Evolutionary conservation across 768 basidiomycete genomes (phyloP), one percentile per base, ranked within the genome.

Genomic region (Leccinum truebloodii): DNA sequence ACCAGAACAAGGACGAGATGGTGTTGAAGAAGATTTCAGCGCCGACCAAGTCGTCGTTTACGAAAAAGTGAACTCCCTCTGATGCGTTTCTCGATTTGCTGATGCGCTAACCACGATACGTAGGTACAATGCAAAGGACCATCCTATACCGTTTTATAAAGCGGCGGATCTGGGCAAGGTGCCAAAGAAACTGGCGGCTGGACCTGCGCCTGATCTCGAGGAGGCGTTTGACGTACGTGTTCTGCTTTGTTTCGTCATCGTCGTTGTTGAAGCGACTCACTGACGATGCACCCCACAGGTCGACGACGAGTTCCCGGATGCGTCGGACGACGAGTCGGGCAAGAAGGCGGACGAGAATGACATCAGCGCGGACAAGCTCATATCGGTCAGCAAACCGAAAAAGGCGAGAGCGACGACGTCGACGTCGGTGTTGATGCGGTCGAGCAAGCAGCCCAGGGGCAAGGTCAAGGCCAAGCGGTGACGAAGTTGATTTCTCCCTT

Each of bases 121-220:
- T n/a, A 96, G 94, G 70, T 99, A 97, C 76, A 98, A 98, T 74
- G 77, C 86, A 9, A 74, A 76, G 16, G 94, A 95, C 46, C 96
- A 98, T 72, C 97, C 97, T 0, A 90, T 99, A 67, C 86, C 97
- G 1, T 98, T 96, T 83, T 87, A 98, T 75, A 95, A 94, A 67
- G 92, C 89, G 3, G 78, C 82, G 62, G 90, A 94, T 63, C 76
- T 93, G 9, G 90, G 91, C 18, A 93, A 90, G 71, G 78, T 69
- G 5, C 86, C 89, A 1, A 95, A 94, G 83, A 95, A 90, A 67
- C 79, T 95, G 41, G 83, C 86, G 1, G 80, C 77, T 49, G 91
- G 86, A 4, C 83, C 90, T 5, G 84, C 85, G 10, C 94, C 96
- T 0, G 96, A 98, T 76, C 80, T 94, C 20, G 96, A 98, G 71